phyloP scores from a whole-genome alignment of 352 stramenopile genomes.

The Heterotrichella gracilis region DNA sequence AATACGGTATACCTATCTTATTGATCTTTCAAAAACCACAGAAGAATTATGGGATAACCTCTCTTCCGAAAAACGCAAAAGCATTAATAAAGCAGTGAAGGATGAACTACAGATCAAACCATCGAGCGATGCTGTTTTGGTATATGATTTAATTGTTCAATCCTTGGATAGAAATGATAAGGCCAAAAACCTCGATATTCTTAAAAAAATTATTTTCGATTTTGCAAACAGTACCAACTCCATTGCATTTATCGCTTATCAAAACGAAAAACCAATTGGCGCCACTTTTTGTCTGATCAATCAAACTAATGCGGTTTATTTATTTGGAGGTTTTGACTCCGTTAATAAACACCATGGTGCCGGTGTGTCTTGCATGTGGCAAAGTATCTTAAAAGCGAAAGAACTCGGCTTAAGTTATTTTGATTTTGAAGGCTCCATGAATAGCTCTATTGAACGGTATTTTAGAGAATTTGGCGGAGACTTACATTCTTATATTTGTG shows the following conservation, averaged over 20 bases:
- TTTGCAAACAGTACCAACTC: not conserved
- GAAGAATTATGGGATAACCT: not conserved
- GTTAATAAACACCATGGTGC: not conserved
- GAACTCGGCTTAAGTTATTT: not conserved
- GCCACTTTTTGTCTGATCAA: not conserved
- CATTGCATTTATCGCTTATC: not conserved
- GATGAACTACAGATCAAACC: not conserved
- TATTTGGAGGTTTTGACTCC: not conserved
- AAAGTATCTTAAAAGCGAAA: slow-evolving; percentile 9
- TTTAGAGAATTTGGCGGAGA: not conserved
- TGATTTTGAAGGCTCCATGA: not conserved
- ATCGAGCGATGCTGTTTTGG: not conserved
- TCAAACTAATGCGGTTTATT: not conserved
- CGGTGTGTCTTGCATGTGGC: not conserved
- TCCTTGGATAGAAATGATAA: not conserved
- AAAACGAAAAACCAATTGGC: not conserved
- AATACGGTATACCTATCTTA: not conserved
- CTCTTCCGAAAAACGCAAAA: not conserved
- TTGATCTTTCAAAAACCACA: not conserved
- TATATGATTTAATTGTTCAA: not conserved
- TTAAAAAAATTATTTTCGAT: not conserved
- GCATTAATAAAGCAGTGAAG: not conserved
- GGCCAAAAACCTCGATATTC: not conserved
- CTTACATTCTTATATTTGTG: not conserved
- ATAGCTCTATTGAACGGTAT: not conserved